A percentile compares a stretch with the other conserved stretches of the same genome.
phyloP scores from a whole-genome alignment of 2,329 filamentous ascomycete genomes.

The Aspergillus neoniger region DNA sequence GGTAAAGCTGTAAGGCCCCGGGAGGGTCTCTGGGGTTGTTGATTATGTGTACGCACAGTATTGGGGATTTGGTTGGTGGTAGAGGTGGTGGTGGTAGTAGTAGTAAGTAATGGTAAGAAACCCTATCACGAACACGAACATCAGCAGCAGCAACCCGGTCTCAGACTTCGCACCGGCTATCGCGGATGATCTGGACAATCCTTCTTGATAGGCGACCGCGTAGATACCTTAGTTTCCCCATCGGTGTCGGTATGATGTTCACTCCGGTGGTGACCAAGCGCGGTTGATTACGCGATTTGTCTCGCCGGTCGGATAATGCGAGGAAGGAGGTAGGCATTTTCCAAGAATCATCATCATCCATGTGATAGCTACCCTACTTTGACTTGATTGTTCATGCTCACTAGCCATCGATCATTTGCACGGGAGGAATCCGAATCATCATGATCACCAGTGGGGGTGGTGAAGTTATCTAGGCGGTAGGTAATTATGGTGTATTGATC shows the following conservation, averaged over 20 bases:
- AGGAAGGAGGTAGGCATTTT: neutral
- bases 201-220: constrained; percentile 12
- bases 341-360: constrained; percentile 7
- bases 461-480: neutral
- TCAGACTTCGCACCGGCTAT: constrained; percentile 25
- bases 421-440: neutral
- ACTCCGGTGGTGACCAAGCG: constrained; percentile 3
- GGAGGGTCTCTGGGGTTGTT: neutral
- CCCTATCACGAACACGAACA: constrained; percentile 11
- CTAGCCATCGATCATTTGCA: neutral
- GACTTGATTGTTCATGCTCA: no score
- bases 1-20: neutral
- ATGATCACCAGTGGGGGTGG: neutral
- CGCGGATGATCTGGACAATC: constrained; percentile 26
- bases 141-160: neutral
- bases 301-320: constrained; percentile 5
- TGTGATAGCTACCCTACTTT: constrained; percentile 15
- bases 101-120: neutral
- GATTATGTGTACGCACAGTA: neutral
- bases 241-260: neutral
- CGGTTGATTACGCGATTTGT: constrained; percentile 11
- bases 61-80: no score
- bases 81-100: constrained; percentile 1
- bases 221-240: neutral
- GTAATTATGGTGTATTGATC: constrained; percentile 5